phyloP scores from a whole-genome alignment of 306 rosid genomes.

The Begonia fuchsioides region DNA sequence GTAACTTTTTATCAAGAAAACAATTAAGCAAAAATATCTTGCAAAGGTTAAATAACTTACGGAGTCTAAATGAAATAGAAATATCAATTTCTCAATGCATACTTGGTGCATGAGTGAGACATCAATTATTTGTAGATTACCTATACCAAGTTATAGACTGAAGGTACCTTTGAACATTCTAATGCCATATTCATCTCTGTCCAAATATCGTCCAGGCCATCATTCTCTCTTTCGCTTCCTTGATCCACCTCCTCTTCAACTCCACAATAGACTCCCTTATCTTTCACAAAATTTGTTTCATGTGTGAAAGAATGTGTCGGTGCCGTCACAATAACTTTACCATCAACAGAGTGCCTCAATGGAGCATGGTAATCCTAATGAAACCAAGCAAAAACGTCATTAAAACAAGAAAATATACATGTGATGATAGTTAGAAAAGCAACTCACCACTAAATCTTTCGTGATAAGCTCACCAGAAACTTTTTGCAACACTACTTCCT shows the following conservation, averaged over 20 bases:
- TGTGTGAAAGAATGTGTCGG: conserved; percentile 11
- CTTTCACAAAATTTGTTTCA: conserved; percentile 6
- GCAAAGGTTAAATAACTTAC: background rate
- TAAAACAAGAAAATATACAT: background rate
- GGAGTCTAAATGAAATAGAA: background rate
- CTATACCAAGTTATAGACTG: too few species aligned
- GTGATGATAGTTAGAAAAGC: background rate
- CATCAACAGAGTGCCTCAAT: conserved; percentile 13
- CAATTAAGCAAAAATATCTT: background rate
- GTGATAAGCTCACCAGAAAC: conserved; percentile 15
- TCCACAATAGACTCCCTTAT: conserved; percentile 61
- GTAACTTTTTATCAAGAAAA: too few species aligned
- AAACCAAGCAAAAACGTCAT: conserved; percentile 11
- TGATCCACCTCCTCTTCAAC: conserved; percentile 31
- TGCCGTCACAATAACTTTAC: conserved; percentile 11
- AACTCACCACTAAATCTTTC: background rate
- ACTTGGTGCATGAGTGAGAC: too few species aligned
- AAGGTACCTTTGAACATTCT: conserved; percentile 63
- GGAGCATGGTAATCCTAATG: conserved; percentile 19
- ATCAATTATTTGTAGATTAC: too few species aligned
- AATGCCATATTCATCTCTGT: conserved; percentile 70
- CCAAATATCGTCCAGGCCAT: conserved; percentile 71
- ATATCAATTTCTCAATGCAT: background rate
- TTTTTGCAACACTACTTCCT: conserved; percentile 28
- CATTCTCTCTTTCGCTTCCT: conserved; percentile 26